Conservation (phyloP, 179 eudicot genomes). For the Amaranthus tricolor region DNA sequence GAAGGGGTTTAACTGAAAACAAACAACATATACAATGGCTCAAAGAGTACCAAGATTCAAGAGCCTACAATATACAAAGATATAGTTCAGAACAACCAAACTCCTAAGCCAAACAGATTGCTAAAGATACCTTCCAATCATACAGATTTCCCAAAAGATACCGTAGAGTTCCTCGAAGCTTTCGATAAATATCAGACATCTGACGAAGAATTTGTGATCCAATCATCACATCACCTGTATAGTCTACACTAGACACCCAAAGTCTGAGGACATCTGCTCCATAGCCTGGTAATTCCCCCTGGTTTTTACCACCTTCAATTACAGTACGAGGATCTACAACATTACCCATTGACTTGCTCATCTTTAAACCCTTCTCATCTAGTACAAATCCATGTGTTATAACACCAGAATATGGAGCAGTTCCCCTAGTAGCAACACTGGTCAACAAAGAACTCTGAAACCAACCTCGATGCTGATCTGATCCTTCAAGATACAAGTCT, state of each 20-base stretch:
- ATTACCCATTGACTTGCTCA: conserved; percentile 99
- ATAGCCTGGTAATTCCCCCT: conserved; percentile 66
- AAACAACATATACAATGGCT: neutral
- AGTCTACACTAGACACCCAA: conserved; percentile 99
- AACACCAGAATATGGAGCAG: conserved; percentile 85
- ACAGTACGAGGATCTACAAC: conserved; percentile 92
- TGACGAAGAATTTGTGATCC: conserved; percentile 90
- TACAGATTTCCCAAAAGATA: conserved; percentile 86
- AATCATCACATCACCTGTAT: conserved; percentile 83
- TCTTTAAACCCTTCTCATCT: conserved; percentile 95
- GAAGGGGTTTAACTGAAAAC: too few relatives aligned
- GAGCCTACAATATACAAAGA: neutral
- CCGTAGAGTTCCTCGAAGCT: conserved; percentile 92
- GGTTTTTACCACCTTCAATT: conserved; percentile 86
- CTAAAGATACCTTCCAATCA: conserved; percentile 73
- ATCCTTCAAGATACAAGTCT: conserved; percentile 94
- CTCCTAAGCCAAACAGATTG: neutral
- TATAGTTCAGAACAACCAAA: neutral
- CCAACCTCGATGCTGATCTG: conserved; percentile 99
- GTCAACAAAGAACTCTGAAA: conserved; percentile 96
- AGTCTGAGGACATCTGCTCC: conserved; percentile 99
- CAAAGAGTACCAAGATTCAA: neutral
- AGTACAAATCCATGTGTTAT: conserved; percentile 98
- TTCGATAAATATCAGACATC: conserved; percentile 95
- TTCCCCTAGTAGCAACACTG: conserved; percentile 89